Conservation (phyloP, 2,329 filamentous ascomycete genomes). For the Cladophialophora yegresii region DNA sequence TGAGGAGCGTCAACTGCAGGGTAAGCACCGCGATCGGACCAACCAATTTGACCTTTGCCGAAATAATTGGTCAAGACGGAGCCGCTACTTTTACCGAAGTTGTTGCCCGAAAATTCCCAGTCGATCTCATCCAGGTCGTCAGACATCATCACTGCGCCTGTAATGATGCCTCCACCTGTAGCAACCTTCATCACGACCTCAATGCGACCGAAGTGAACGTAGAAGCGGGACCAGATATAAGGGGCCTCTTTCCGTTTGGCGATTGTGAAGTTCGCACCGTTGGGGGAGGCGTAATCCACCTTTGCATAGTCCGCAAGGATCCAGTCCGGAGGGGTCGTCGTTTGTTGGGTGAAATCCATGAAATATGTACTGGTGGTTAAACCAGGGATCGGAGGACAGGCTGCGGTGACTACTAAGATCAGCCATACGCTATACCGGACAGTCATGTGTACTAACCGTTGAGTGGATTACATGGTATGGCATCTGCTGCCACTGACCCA, state of each 20-base stretch:
- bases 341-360: constrained; percentile 78
- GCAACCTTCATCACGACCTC: constrained; percentile 53
- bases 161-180: constrained; percentile 78
- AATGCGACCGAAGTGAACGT: constrained; percentile 58
- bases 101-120: constrained; percentile 86
- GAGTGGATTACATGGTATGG: constrained; percentile 25
- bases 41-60: constrained; percentile 79
- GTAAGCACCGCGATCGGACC: constrained; percentile 82
- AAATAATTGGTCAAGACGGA: constrained; percentile 93
- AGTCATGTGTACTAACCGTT: constrained; percentile 19
- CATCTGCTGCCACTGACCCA: constrained; percentile 15
- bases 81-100: constrained; percentile 64
- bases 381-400: constrained; percentile 73
- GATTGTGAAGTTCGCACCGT: constrained; percentile 56
- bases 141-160: constrained; percentile 90
- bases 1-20: constrained; percentile 72
- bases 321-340: constrained; percentile 62
- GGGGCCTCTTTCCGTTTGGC: constrained; percentile 53
- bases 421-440: not conserved
- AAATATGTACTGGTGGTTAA: constrained; percentile 71
- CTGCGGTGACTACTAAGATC: constrained; percentile 15
- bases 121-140: constrained; percentile 98
- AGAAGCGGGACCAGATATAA: constrained; percentile 50
- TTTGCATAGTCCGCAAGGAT: constrained; percentile 68
- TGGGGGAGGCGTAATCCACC: constrained; percentile 67